Evolutionary conservation across 2,329 filamentous ascomycete species (phyloP).

Genomic region (Plenodomus tracheiphilus): DNA sequence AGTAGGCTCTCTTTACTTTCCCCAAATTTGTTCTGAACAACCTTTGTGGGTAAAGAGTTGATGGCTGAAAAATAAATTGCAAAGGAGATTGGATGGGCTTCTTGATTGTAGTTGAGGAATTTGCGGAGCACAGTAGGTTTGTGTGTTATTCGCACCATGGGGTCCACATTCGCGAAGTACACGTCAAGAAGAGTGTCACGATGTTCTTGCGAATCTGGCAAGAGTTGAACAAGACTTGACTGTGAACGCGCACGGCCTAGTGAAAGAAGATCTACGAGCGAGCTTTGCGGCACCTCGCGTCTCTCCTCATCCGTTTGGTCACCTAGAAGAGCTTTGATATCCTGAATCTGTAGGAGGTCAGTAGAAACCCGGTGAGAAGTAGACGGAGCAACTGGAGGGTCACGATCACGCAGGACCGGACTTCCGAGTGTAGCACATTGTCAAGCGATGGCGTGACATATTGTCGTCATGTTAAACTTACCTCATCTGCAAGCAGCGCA

Average conservation of each 20-base stretch:
- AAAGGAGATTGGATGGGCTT: slow-evolving; percentile 40
- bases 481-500: slow-evolving; percentile 45
- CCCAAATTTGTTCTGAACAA: slow-evolving; percentile 35
- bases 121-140: slow-evolving; percentile 36
- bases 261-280: slow-evolving; percentile 37
- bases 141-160: slow-evolving; percentile 43
- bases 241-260: slow-evolving; percentile 35
- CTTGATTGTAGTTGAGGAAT: slow-evolving; percentile 30
- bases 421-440: too few relatives aligned
- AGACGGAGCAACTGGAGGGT: too few relatives aligned
- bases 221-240: slow-evolving; percentile 28
- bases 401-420: too few relatives aligned
- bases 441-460: background rate
- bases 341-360: slow-evolving; percentile 47
- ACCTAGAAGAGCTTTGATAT: slow-evolving; percentile 43
- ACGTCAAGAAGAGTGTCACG: slow-evolving; percentile 39
- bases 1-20: slow-evolving; percentile 39
- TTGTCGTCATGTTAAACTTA: slow-evolving; percentile 12
- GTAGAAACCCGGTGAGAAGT: too few relatives aligned
- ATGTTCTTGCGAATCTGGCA: slow-evolving; percentile 36
- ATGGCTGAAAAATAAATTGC: slow-evolving; percentile 44
- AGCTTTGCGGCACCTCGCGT: slow-evolving; percentile 33
- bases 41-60: slow-evolving; percentile 37
- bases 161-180: slow-evolving; percentile 44
- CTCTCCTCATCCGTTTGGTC: slow-evolving; percentile 37